Evolutionary conservation across 495 filamentous ascomycete genomes (phyloP).

Genomic region (Xylaria bambusicola): DNA sequence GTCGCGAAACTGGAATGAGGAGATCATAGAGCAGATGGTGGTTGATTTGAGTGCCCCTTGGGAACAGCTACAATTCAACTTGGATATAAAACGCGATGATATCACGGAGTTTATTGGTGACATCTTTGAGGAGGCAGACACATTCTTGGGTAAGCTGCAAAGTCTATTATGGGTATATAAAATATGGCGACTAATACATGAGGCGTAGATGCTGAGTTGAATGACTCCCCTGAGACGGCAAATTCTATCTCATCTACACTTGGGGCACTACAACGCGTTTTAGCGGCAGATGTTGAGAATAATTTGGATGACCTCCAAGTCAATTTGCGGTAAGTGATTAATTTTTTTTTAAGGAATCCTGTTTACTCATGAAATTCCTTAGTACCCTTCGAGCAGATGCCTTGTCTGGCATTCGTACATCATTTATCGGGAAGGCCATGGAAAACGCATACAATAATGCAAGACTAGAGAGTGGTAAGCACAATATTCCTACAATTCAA

Average conservation of each 20-base stretch:
- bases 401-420: slow-evolving; percentile 35
- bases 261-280: slow-evolving; percentile 13
- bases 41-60: slow-evolving; percentile 30
- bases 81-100: background rate
- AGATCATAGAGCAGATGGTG: slow-evolving; percentile 39
- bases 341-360: no score
- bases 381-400: slow-evolving; percentile 31
- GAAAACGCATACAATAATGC: slow-evolving; percentile 28
- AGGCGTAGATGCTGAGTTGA: slow-evolving; percentile 10
- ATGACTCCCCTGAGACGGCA: slow-evolving; percentile 11
- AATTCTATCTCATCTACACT: slow-evolving; percentile 17
- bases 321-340: slow-evolving; percentile 8
- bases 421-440: slow-evolving; percentile 40
- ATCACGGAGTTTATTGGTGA: slow-evolving; percentile 10
- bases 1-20: slow-evolving; percentile 41
- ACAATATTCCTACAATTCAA: no score
- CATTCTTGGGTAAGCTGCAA: slow-evolving; percentile 23
- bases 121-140: slow-evolving; percentile 15
- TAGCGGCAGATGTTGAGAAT: slow-evolving; percentile 19
- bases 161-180: background rate
- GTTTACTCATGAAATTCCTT: slow-evolving; percentile 2
- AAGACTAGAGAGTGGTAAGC: slow-evolving; percentile 25
- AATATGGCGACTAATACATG: background rate
- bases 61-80: slow-evolving; percentile 18
- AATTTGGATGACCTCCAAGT: slow-evolving; percentile 10